Base-by-base conservation (phyloP, 306 rosid genomes). In the Trifolium repens region DNA sequence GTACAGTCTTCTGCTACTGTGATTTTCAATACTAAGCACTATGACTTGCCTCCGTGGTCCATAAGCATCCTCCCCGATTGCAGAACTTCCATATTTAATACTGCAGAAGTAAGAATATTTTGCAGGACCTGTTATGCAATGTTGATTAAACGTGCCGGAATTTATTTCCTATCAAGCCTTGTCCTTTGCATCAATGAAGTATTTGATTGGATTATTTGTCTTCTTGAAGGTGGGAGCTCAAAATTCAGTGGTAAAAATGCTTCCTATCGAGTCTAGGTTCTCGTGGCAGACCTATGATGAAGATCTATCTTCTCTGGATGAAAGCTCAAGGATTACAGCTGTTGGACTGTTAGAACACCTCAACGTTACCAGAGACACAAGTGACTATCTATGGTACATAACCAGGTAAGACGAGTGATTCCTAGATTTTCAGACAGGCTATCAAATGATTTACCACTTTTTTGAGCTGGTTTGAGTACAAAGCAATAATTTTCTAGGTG, bases 11-110 rank as follows among this genome's bases (percentile, higher is more conserved):
- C 91, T 69, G 96, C 90, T 42, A 81, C 62, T 9, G 96, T 92
- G 82, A 42, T 62, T 19, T 94, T 92, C 84, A 89, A 92, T 79
- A 92, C 87, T 69, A 72, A 8, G 86, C 93, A 77, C 72, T 89
- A 87, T 60, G 84, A 85, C 82, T 82, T 94, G 80, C 97, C 99
- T 78, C 90, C 97, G 78, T 94, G 99, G 99, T 94, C 99, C 61
- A 84, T 90, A 76, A 94, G 99, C 88, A 94, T 94, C 78, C 97
- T 94, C 57, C 99, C 99, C 40, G 91, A 94, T 74, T 94, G 99
- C 87, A 89, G 78, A 78, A 82, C 80, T 14, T 87, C 11, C 55
- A 89, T 85, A 35, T 94, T 81, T 50, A 94, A 94, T 84, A 94
- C 97, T n/a, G 99, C 99, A 79, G 78, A 76, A 75, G 99, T 94